Conservation (phyloP, 139 green algal genomes). For the Chlorella sorokiniana region DNA sequence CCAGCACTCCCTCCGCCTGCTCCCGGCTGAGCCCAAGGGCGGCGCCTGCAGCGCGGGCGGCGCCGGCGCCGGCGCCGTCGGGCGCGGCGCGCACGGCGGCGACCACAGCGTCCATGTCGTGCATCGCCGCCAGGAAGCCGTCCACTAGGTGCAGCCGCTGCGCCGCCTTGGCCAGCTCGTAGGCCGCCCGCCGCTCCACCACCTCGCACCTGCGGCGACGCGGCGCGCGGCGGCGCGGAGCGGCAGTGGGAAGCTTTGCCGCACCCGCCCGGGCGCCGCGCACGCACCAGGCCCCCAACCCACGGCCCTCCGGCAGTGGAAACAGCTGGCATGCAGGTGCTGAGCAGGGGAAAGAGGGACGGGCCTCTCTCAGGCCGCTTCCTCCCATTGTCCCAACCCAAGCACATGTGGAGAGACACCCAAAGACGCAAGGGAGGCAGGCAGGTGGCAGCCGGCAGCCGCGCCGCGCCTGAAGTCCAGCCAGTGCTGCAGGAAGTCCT, state of each 20-base stretch:
- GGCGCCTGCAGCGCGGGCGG: conserved; percentile 48
- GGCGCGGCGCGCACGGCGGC: conserved; percentile 65
- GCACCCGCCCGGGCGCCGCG: too few species aligned
- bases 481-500: conserved; percentile 76
- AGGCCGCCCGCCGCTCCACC: conserved; percentile 63
- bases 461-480: conserved; percentile 75
- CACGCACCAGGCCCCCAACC: too few species aligned
- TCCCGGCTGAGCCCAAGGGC: conserved; percentile 59
- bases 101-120: conserved; percentile 75
- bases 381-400: too few species aligned
- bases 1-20: conserved; percentile 85
- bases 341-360: too few species aligned
- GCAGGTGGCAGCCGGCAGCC: neutral
- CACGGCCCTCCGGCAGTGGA: too few species aligned
- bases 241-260: too few species aligned
- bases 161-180: conserved; percentile 65
- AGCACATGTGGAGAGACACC: too few species aligned
- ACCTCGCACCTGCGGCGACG: conserved; percentile 59
- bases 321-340: too few species aligned
- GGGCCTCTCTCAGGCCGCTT: too few species aligned
- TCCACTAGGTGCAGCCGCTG: conserved; percentile 80
- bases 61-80: conserved; percentile 67
- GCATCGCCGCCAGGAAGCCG: conserved; percentile 76
- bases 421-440: neutral
- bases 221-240: too few species aligned